phyloP scores from a whole-genome alignment of 2,329 filamentous ascomycete species.

The Pseudogymnoascus verrucosus region DNA sequence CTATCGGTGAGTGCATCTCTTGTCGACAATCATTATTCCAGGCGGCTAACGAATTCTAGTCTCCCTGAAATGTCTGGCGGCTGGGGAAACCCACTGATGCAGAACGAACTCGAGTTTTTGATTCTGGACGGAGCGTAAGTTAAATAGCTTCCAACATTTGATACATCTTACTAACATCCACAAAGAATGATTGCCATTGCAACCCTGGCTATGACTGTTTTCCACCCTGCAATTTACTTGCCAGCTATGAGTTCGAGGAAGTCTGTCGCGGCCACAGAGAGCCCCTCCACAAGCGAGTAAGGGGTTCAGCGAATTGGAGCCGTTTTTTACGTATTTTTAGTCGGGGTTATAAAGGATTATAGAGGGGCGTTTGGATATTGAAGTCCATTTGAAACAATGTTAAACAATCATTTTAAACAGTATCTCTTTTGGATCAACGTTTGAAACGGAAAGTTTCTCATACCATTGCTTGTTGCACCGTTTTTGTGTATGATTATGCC shows the following conservation, averaged over 20 bases:
- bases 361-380: constrained; percentile 6
- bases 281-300: not conserved
- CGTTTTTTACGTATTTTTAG: not conserved
- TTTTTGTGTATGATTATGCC: no score
- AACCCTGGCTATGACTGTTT: constrained; percentile 40
- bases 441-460: no score
- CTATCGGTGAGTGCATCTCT: constrained; percentile 15
- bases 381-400: not conserved
- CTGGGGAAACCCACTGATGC: constrained; percentile 57
- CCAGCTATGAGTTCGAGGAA: constrained; percentile 1
- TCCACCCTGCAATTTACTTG: constrained; percentile 48
- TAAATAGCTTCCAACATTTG: not conserved
- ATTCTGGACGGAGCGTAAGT: constrained; percentile 47
- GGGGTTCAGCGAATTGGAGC: not conserved
- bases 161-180: constrained; percentile 5
- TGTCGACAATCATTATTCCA: not conserved
- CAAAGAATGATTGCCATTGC: constrained; percentile 42
- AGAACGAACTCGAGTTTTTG: constrained; percentile 51
- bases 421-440: not conserved
- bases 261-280: not conserved
- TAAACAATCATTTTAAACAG: not conserved
- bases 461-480: no score
- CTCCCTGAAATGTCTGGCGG: constrained; percentile 56
- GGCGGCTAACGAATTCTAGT: constrained; percentile 16
- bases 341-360: not conserved